Percentiles rank a stretch among this genome's conserved stretches.
These are phyloP conservation scores for Darksidea phi DNA, from an alignment of 495 filamentous ascomycete genomes.

Conservation along the genomic window DNA sequence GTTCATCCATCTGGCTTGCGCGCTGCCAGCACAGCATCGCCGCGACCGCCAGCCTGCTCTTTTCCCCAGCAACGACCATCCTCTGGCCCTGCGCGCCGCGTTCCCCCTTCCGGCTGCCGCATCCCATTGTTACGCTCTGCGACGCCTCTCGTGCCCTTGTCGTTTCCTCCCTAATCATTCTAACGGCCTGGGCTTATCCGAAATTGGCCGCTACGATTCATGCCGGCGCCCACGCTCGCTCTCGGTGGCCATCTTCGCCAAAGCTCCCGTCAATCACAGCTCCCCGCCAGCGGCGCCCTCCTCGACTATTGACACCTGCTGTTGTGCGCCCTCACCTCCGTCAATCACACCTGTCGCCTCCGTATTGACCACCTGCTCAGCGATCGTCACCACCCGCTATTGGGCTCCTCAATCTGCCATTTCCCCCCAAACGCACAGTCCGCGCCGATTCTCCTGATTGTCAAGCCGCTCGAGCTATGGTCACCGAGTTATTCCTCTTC, in stretches of 20 bases:
- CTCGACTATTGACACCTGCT: constrained; percentile 1
- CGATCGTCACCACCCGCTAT: constrained; percentile 24
- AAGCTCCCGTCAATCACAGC: constrained; percentile 11
- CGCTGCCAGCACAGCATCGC: constrained; percentile 34
- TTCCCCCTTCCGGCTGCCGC: constrained; percentile 11
- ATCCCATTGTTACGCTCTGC: constrained; percentile 29
- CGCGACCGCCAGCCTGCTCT: constrained; percentile 23
- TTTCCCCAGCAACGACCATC: constrained; percentile 31
- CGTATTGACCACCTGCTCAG: constrained; percentile 29
- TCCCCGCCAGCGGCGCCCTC: constrained; percentile 2
- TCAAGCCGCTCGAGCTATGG: constrained; percentile 39
- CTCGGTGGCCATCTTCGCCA: constrained; percentile 11
- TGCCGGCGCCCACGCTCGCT: constrained; percentile 28
- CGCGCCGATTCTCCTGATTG: constrained; percentile 26
- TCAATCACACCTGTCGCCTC: constrained; percentile 18
- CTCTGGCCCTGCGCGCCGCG: constrained; percentile 21
- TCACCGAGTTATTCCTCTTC: constrained; percentile 36
- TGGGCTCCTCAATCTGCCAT: constrained; percentile 9
- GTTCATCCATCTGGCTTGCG: constrained; percentile 25
- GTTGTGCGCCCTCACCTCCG: constrained; percentile 2
- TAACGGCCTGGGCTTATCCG: constrained; percentile 35
- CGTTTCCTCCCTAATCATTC: constrained; percentile 34
- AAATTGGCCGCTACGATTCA: constrained; percentile 38
- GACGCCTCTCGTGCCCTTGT: constrained; percentile 6
- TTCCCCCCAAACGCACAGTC: constrained; percentile 34